Conservation (phyloP, 495 filamentous ascomycete genomes). For the Glarea lozoyensis region DNA sequence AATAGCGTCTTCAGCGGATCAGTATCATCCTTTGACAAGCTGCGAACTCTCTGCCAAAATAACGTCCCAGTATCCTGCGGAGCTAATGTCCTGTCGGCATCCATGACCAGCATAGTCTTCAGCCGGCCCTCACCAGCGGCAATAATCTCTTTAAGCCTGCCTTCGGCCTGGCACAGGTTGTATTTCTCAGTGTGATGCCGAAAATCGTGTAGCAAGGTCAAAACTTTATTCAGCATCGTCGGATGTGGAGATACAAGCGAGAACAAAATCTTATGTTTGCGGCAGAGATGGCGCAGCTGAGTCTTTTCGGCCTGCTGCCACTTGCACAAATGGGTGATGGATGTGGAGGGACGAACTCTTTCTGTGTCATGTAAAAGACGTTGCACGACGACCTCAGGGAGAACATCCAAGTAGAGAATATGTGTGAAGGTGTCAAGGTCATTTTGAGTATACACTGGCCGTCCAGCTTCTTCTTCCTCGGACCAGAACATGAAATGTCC, state of each 20-base stretch:
- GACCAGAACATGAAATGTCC: conserved; percentile 57
- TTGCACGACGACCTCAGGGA: conserved; percentile 24
- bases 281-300: conserved; percentile 40
- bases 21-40: conserved; percentile 2
- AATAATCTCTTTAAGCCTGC: conserved; percentile 32
- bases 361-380: conserved; percentile 31
- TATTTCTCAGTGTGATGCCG: conserved; percentile 27
- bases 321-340: conserved; percentile 31
- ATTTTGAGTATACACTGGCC: conserved; percentile 31
- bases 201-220: conserved; percentile 31
- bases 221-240: conserved; percentile 16
- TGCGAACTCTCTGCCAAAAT: conserved; percentile 37
- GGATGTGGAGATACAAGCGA: conserved; percentile 16
- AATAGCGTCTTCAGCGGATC: conserved; percentile 41
- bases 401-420: conserved; percentile 50
- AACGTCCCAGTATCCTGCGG: conserved; percentile 42
- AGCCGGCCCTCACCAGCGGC: conserved; percentile 12
- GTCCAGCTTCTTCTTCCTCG: conserved; percentile 26
- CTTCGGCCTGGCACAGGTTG: conserved; percentile 31
- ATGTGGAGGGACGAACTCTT: conserved; percentile 27
- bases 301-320: conserved; percentile 47
- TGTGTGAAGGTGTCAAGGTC: conserved; percentile 49
- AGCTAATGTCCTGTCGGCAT: conserved; percentile 50
- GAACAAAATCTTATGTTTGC: conserved; percentile 28
- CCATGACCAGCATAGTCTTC: conserved; percentile 44